phyloP scores from a whole-genome alignment of 2,329 filamentous ascomycete species.

The Colletotrichum sojae region DNA sequence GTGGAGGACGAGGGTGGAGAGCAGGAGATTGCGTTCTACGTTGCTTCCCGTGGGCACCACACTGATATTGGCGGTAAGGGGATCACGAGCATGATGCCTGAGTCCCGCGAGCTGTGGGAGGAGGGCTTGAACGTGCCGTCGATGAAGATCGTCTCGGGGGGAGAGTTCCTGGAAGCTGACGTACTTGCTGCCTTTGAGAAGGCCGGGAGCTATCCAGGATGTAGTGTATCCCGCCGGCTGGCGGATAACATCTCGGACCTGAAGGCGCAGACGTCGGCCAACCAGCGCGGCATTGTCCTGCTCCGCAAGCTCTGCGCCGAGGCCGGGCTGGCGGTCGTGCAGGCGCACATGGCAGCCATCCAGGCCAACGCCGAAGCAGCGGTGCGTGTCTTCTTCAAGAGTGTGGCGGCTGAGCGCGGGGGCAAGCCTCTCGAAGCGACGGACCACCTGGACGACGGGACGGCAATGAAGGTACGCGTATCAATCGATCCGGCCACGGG shows the following conservation, averaged over 20 bases:
- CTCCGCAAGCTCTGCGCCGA: constrained; percentile 53
- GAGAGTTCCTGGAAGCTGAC: constrained; percentile 53
- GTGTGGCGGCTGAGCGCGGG: constrained; percentile 50
- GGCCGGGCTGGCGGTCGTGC: constrained; percentile 50
- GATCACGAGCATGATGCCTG: constrained; percentile 58
- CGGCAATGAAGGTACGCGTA: constrained; percentile 50
- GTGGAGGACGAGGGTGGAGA: constrained; percentile 27
- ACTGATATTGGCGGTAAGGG: constrained; percentile 56
- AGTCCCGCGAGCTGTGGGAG: constrained; percentile 58
- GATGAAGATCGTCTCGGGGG: constrained; percentile 54
- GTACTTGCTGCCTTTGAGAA: constrained; percentile 49
- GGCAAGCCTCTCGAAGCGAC: constrained; percentile 43
- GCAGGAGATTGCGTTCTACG: constrained; percentile 53
- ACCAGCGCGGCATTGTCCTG: constrained; percentile 55
- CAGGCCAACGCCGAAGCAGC: constrained; percentile 57
- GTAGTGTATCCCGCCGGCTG: constrained; percentile 53
- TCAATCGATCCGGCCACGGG: constrained; percentile 49
- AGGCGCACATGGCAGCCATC: constrained; percentile 57
- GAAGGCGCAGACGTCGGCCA: constrained; percentile 60
- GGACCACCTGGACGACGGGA: constrained; percentile 56
- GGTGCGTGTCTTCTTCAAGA: constrained; percentile 49
- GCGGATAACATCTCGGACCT: constrained; percentile 60
- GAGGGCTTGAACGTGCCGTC: constrained; percentile 58
- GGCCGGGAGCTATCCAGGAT: constrained; percentile 54
- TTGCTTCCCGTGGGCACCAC: constrained; percentile 57